Conservation (phyloP, 352 stramenopile genomes). For the Phytophthora sp. region DNA sequence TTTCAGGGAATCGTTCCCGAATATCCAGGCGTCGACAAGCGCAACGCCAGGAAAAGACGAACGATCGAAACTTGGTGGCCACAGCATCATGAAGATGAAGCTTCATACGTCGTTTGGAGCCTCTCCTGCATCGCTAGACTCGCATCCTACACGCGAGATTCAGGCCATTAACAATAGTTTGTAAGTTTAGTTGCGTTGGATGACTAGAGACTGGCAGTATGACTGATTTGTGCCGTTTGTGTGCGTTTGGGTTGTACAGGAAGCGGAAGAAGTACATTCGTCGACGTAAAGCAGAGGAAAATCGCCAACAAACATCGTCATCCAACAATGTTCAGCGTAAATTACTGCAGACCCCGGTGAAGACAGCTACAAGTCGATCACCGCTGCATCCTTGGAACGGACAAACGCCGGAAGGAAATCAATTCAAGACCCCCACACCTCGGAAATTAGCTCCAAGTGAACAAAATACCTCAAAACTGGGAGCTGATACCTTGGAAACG, state of each 20-base stretch:
- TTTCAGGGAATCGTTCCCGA: slow-evolving; percentile 70
- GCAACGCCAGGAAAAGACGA: slow-evolving; percentile 71
- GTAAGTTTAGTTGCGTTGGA: slow-evolving; percentile 36
- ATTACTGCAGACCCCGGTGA: slow-evolving; percentile 76
- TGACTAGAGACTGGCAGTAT: neutral
- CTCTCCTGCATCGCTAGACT: slow-evolving; percentile 35
- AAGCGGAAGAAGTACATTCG: slow-evolving; percentile 65
- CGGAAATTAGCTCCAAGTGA: slow-evolving; percentile 21
- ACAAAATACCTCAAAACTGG: slow-evolving; percentile 2
- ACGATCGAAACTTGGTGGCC: slow-evolving; percentile 60
- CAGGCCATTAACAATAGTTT: slow-evolving; percentile 87
- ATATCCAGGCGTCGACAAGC: slow-evolving; percentile 81
- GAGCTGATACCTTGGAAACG: slow-evolving; percentile 3
- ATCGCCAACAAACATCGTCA: slow-evolving; percentile 20
- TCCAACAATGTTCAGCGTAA: slow-evolving; percentile 69
- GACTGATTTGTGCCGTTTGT: slow-evolving; percentile 7
- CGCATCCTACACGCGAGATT: slow-evolving; percentile 67
- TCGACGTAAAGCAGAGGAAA: slow-evolving; percentile 66
- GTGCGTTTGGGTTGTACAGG: slow-evolving; percentile 25
- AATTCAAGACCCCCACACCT: slow-evolving; percentile 31
- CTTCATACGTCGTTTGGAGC: slow-evolving; percentile 68
- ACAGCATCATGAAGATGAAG: slow-evolving; percentile 80
- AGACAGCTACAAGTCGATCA: slow-evolving; percentile 37
- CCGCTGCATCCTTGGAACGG: slow-evolving; percentile 55
- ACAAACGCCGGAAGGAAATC: slow-evolving; percentile 29